Evolutionary conservation across 164 flowering plant genomes (phyloP), one percentile per base, ranked within the genome.

Genomic region (Berberis thunbergii): DNA sequence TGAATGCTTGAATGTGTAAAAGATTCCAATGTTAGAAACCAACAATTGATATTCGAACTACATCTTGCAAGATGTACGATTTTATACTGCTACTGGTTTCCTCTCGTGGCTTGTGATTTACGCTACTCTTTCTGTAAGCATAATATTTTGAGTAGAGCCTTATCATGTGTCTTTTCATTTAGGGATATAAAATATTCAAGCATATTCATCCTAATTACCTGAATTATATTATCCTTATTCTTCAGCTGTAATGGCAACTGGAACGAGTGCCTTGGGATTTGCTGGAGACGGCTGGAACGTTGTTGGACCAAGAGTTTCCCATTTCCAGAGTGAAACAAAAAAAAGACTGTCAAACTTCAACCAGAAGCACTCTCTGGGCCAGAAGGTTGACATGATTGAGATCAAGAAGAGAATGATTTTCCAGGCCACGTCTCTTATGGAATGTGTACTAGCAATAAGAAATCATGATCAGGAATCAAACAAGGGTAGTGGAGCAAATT

Each of bases 321-420:
- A 46, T 43, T 69, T 80, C 42, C 76, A 69, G 56, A 66, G 68
- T 64, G 82, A 75, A 64, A 72, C 76, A 38, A 60, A 40, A 45
- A 53, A 61, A 72, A 72, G 70, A 54, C 11, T 83, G 7, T 59
- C 66, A 13, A 50, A 65, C 63, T 65, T 75, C 56, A 75, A 69
- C 56, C 67, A 46, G 41, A 64, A 65, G n/a, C 58, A 45, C 49
- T 49, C 61, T 46, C 48, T 66, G 1, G 60, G 11, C 54, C 54
- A 57, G 12, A 60, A 62, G 52, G n/a, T 58, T 57, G 55, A 62
- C 63, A 54, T 73, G 38, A 43, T 43, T 62, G 74, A 71, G 49
- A 12, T 66, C 63, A 68, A 65, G 53, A 65, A 53, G 64, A 53
- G 26, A 5, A 3, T 76, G 44, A 26, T 68, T 57, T 46, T 48